Evolutionary conservation across 2,329 filamentous ascomycete species (phyloP).

Genomic region (Apiospora saccharicola): DNA sequence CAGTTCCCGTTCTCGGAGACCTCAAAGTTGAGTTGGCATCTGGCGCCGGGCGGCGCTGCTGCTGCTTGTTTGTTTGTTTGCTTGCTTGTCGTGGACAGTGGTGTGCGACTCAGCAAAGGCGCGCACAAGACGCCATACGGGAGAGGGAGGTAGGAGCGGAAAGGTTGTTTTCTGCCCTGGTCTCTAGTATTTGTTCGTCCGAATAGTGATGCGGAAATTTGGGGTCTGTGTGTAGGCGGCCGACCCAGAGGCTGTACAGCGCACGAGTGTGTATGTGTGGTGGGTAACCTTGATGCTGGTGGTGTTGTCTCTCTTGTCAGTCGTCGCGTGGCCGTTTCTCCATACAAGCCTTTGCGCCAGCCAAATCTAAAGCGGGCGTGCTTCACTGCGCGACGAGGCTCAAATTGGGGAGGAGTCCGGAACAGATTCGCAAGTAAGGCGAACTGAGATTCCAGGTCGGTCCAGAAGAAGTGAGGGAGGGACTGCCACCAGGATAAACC

Average conservation of each 20-base stretch:
- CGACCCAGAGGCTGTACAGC: slow-evolving; percentile 21
- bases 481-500: slow-evolving; percentile 16
- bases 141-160: background rate
- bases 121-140: slow-evolving; percentile 10
- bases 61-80: slow-evolving; percentile 21
- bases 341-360: slow-evolving; percentile 14
- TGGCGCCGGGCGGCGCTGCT: slow-evolving; percentile 15
- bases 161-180: slow-evolving; percentile 1
- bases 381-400: slow-evolving; percentile 9
- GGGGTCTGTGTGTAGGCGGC: slow-evolving; percentile 12
- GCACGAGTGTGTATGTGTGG: slow-evolving; percentile 4
- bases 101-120: slow-evolving; percentile 12
- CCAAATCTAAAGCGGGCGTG: slow-evolving; percentile 18
- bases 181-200: slow-evolving; percentile 15
- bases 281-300: slow-evolving; percentile 14
- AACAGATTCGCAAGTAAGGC: slow-evolving; percentile 7
- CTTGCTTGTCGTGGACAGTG: slow-evolving; percentile 15
- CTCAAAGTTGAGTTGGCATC: slow-evolving; percentile 2
- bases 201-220: slow-evolving; percentile 19
- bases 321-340: slow-evolving; percentile 21
- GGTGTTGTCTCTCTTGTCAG: slow-evolving; percentile 19
- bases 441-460: slow-evolving; percentile 5
- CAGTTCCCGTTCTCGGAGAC: slow-evolving; percentile 6
- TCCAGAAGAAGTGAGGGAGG: slow-evolving; percentile 19
- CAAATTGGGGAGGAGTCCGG: slow-evolving; percentile 8